These are phyloP conservation scores for Ceratobasidium sp. DNA, from an alignment of 1,284 basidiomycete genomes.

Conservation along the genomic window DNA sequence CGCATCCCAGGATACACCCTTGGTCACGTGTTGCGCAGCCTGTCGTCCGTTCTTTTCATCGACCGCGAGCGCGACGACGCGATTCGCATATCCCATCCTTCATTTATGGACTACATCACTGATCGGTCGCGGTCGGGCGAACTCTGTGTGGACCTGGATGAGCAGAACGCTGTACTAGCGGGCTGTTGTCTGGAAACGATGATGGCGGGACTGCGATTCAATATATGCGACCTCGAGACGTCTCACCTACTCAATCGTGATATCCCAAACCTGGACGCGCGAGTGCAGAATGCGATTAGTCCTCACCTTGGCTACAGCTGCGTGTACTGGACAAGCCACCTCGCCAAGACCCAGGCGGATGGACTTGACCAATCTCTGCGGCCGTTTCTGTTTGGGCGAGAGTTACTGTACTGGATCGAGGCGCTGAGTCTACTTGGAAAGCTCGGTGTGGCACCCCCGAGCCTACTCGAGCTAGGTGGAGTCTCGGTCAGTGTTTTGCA, in stretches of 20 bases:
- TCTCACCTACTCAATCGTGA: conserved; percentile 7
- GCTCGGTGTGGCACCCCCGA: neutral
- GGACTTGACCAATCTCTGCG: neutral
- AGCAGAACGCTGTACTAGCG: conserved; percentile 29
- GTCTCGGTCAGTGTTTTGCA: neutral
- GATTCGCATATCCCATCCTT: conserved; percentile 37
- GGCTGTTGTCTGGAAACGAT: conserved; percentile 24
- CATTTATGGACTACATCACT: too few species aligned
- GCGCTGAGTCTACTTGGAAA: conserved; percentile 33
- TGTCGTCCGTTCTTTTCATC: conserved; percentile 36
- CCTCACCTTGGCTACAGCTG: conserved; percentile 28
- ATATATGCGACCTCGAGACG: conserved; percentile 35
- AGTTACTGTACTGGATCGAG: conserved; percentile 42
- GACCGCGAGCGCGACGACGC: neutral
- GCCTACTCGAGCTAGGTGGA: neutral
- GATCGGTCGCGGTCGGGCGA: conserved; percentile 20
- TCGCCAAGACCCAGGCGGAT: neutral
- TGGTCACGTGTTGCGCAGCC: neutral
- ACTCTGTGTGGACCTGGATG: conserved; percentile 4
- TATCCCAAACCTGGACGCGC: conserved; percentile 1
- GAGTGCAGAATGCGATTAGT: neutral
- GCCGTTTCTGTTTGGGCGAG: conserved; percentile 6
- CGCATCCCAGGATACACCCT: neutral
- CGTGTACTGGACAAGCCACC: too few species aligned
- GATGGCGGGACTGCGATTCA: neutral